These are phyloP conservation scores for Penicillium sp. DNA, from an alignment of 2,329 filamentous ascomycete genomes.

Conservation along the genomic window DNA sequence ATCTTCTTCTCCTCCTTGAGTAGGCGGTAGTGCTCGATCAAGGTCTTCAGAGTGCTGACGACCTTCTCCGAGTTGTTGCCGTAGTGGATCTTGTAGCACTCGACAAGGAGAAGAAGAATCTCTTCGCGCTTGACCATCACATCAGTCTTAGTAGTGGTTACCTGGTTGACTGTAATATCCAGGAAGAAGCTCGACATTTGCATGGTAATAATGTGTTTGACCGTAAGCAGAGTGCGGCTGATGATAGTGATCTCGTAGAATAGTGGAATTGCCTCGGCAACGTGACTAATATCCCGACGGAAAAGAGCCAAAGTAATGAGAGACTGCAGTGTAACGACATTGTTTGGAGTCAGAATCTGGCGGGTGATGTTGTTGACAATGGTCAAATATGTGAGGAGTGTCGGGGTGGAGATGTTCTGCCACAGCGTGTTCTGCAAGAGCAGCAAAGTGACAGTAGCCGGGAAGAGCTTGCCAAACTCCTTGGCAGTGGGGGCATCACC, in stretches of 20 bases:
- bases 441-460: slow-evolving; percentile 49
- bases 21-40: slow-evolving; percentile 53
- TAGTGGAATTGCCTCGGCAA: slow-evolving; percentile 39
- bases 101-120: slow-evolving; percentile 53
- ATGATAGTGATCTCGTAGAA: slow-evolving; percentile 52
- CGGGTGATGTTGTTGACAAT: slow-evolving; percentile 38
- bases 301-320: slow-evolving; percentile 52
- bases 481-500: slow-evolving; percentile 48
- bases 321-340: slow-evolving; percentile 54
- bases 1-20: slow-evolving; percentile 54
- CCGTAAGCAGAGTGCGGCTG: slow-evolving; percentile 44
- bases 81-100: slow-evolving; percentile 54
- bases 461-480: slow-evolving; percentile 54
- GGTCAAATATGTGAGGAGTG: slow-evolving; percentile 33
- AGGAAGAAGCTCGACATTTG: slow-evolving; percentile 53
- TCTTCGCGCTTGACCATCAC: slow-evolving; percentile 48
- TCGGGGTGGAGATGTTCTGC: slow-evolving; percentile 43
- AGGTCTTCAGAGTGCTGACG: slow-evolving; percentile 48
- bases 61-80: slow-evolving; percentile 52
- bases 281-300: slow-evolving; percentile 41
- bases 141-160: slow-evolving; percentile 36
- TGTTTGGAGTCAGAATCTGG: slow-evolving; percentile 39
- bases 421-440: slow-evolving; percentile 55
- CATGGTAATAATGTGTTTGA: slow-evolving; percentile 51
- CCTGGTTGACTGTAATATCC: slow-evolving; percentile 45